A percentile compares a stretch with the other conserved stretches of the same genome.
These are phyloP conservation scores for Vigna unguiculata DNA, from an alignment of 306 rosid species.

Conservation along the genomic window DNA sequence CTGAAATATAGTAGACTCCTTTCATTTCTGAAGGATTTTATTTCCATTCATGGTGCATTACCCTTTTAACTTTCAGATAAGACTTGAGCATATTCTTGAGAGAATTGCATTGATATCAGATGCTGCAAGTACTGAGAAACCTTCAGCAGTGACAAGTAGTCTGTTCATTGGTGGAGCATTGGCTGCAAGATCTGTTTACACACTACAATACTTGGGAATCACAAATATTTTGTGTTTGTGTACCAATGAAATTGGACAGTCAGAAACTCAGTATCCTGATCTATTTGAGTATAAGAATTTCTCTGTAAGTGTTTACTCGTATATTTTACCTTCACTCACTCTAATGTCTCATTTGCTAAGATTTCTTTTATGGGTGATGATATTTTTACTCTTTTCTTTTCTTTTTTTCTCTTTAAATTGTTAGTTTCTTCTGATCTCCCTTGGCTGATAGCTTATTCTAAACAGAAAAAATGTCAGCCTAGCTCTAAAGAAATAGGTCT, in stretches of 20 bases:
- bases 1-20: slow-evolving; percentile 5
- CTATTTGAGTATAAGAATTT: slow-evolving; percentile 75
- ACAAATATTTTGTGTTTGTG: slow-evolving; percentile 90
- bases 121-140: slow-evolving; percentile 93
- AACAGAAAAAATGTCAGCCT: background rate
- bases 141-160: slow-evolving; percentile 71
- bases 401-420: background rate
- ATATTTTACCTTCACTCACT: slow-evolving; percentile 1
- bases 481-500: background rate
- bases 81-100: slow-evolving; percentile 97
- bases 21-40: slow-evolving; percentile 32
- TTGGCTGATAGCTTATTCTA: slow-evolving; percentile 10
- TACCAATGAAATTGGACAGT: slow-evolving; percentile 93
- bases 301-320: slow-evolving; percentile 63
- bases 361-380: background rate
- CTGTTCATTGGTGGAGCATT: slow-evolving; percentile 90
- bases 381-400: background rate
- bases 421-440: background rate
- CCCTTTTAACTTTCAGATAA: slow-evolving; percentile 65
- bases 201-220: slow-evolving; percentile 80
- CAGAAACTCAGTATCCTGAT: slow-evolving; percentile 93
- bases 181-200: slow-evolving; percentile 92
- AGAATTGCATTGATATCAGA: slow-evolving; percentile 89
- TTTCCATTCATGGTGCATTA: slow-evolving; percentile 12
- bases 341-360: background rate